Evolutionary conservation across 2,329 filamentous ascomycete genomes (phyloP).

Genomic region (Clarireedia homoeocarpa): DNA sequence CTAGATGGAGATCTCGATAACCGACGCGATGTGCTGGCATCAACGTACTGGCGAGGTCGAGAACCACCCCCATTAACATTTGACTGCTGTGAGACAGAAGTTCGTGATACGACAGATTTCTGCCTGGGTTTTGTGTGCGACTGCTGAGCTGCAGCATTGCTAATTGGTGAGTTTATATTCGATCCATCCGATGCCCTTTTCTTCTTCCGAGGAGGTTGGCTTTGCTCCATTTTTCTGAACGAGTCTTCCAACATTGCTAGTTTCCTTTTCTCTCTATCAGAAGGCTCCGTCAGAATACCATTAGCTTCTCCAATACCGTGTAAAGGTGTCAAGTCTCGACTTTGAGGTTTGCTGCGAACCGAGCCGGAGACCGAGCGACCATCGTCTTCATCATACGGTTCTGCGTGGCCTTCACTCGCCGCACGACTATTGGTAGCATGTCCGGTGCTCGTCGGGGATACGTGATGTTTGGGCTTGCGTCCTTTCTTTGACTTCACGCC

Average conservation of each 20-base stretch:
- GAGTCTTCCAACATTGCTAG: slow-evolving; percentile 57
- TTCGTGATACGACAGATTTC: slow-evolving; percentile 24
- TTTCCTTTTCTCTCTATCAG: slow-evolving; percentile 60
- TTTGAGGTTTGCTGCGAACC: slow-evolving; percentile 56
- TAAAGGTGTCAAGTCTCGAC: slow-evolving; percentile 54
- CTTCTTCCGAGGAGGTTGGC: slow-evolving; percentile 52
- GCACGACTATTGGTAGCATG: slow-evolving; percentile 56
- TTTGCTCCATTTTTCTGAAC: slow-evolving; percentile 54
- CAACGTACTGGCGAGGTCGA: slow-evolving; percentile 23
- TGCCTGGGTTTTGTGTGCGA: slow-evolving; percentile 27
- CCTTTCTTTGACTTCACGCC: slow-evolving; percentile 29
- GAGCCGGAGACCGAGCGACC: slow-evolving; percentile 40
- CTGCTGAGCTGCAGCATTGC: slow-evolving; percentile 11
- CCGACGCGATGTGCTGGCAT: slow-evolving; percentile 26
- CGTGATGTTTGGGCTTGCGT: slow-evolving; percentile 44
- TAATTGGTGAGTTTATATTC: slow-evolving; percentile 18
- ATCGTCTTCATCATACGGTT: slow-evolving; percentile 49
- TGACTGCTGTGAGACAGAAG: slow-evolving; percentile 20
- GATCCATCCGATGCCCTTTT: slow-evolving; percentile 51
- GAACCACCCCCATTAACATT: slow-evolving; percentile 15
- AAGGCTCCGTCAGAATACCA: slow-evolving; percentile 47
- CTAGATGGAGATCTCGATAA: slow-evolving; percentile 27
- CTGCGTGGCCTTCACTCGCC: slow-evolving; percentile 51
- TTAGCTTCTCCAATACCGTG: slow-evolving; percentile 45
- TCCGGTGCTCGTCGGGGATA: slow-evolving; percentile 55